A percentile compares a stretch with the other conserved stretches of the same genome.
Conservation (phyloP, 306 rosid genomes). For the Quillaja saponaria region DNA sequence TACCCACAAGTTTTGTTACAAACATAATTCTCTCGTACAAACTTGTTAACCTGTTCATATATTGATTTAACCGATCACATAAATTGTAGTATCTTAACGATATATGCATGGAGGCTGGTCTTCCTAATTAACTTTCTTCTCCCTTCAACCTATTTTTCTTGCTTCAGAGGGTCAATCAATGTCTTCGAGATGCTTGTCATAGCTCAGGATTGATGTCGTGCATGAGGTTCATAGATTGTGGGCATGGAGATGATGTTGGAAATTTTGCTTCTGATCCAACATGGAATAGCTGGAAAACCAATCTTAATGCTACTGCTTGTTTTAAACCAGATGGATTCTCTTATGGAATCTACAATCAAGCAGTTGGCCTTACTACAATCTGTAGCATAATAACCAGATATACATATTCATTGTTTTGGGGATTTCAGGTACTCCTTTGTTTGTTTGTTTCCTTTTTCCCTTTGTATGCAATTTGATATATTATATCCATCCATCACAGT, state of each 20-base stretch:
- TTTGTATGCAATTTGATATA: no score
- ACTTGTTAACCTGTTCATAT: no score
- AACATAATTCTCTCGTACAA: no score
- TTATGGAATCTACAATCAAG: conserved; percentile 60
- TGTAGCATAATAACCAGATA: conserved; percentile 54
- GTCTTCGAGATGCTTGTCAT: conserved; percentile 62
- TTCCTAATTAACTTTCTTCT: no score
- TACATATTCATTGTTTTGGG: conserved; percentile 78
- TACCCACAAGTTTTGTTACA: no score
- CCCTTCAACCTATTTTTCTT: no score
- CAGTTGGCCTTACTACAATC: conserved; percentile 60
- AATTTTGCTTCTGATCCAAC: background rate
- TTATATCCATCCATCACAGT: no score
- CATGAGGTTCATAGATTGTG: conserved; percentile 68
- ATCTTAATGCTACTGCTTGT: conserved; percentile 40
- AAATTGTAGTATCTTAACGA: no score
- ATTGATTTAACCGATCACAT: no score
- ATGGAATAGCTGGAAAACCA: conserved; percentile 7
- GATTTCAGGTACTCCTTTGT: conserved; percentile 73
- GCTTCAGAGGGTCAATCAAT: conserved; percentile 76
- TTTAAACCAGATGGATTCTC: conserved; percentile 26
- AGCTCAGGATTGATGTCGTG: fast-evolving
- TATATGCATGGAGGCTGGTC: background rate
- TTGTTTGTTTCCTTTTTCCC: conserved; percentile 9
- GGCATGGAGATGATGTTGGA: conserved; percentile 41